Evolutionary conservation across 495 filamentous ascomycete species (phyloP), one percentile per base, ranked within the genome.

Genomic region (Aspergillus avenaceus): DNA sequence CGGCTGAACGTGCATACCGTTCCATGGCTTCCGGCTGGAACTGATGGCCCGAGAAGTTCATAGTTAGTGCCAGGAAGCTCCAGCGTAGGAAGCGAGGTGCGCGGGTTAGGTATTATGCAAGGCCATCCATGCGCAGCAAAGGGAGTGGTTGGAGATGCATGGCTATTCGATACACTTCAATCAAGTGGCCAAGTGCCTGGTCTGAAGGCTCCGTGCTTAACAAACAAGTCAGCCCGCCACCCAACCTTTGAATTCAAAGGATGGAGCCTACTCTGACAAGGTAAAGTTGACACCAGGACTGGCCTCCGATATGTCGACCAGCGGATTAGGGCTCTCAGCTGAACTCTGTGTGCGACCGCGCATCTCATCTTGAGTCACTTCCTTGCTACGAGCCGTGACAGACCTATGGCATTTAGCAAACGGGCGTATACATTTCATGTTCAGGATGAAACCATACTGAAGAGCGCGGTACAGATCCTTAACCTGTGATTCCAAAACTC

Each of bases 1-100:
- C 38, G 12, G 47, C 46, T 8, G 46, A 49, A 12, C 42, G 52
- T 5, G 32, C 13, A 22, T 55, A 55, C 3, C 41, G 34, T 12
- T 55, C 41, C 4, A 45, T 41, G 1, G 52, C 52, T 1, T 49
- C 28, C 1, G 12, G 5, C 13, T 50, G 38, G 26, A 50, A 55
- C 0, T 23, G n/a, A 34, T 45, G 52, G 4, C 28, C 31, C 0
- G 36, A 28, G 32, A 55, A 49, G 6, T 24, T 3, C 21, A 55
- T 7, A 0, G 46, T 47, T 12, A 42, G 22, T 2, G 47, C 47
- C 11, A 55, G 24, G 24, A 55, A 55, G 25, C 32, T 46, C 4
- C 26, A 25, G 18, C 41, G 34, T 3, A 55, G 28, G 22, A 32
- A 55, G 4, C 41, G 41, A 1, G 47, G 41, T 4, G 37, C 36